A percentile compares a stretch with the other conserved stretches of the same genome.
Evolutionary conservation across 495 filamentous ascomycete genomes (phyloP).

Genomic region (Xylaria longipes): DNA sequence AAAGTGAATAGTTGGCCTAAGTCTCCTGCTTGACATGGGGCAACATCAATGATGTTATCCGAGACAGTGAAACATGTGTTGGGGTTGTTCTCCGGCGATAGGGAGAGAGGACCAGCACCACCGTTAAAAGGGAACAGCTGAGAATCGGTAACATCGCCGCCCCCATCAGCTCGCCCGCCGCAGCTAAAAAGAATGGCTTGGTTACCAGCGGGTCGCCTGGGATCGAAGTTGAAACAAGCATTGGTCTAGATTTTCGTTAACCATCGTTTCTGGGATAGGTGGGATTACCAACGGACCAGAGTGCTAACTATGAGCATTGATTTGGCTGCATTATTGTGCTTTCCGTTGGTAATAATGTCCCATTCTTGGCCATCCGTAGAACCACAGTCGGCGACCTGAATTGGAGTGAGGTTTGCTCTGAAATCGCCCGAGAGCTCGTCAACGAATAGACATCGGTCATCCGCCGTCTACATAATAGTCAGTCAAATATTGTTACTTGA

Average conservation of each 20-base stretch:
- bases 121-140: constrained; percentile 57
- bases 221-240: constrained; percentile 63
- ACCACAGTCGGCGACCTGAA: constrained; percentile 56
- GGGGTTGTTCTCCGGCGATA: constrained; percentile 50
- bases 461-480: constrained; percentile 48
- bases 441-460: constrained; percentile 60
- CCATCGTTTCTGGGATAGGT: neutral
- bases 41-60: constrained; percentile 52
- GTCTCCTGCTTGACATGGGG: constrained; percentile 49
- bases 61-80: constrained; percentile 56
- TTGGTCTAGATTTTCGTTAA: constrained; percentile 49
- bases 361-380: constrained; percentile 57
- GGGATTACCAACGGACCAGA: constrained; percentile 41
- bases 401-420: constrained; percentile 60
- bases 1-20: constrained; percentile 56
- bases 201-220: constrained; percentile 51
- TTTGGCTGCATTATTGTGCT: constrained; percentile 52
- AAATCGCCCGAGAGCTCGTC: constrained; percentile 63
- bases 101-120: constrained; percentile 46
- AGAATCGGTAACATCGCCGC: constrained; percentile 56
- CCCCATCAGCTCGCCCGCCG: constrained; percentile 61
- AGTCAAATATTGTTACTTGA: constrained; percentile 9
- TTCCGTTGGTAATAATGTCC: constrained; percentile 61
- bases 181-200: constrained; percentile 61
- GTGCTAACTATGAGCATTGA: constrained; percentile 60